A percentile compares a stretch with the other conserved stretches of the same genome.
These are phyloP conservation scores for Plenodomus lindquistii DNA, from an alignment of 2,329 filamentous ascomycete genomes.

Conservation along the genomic window DNA sequence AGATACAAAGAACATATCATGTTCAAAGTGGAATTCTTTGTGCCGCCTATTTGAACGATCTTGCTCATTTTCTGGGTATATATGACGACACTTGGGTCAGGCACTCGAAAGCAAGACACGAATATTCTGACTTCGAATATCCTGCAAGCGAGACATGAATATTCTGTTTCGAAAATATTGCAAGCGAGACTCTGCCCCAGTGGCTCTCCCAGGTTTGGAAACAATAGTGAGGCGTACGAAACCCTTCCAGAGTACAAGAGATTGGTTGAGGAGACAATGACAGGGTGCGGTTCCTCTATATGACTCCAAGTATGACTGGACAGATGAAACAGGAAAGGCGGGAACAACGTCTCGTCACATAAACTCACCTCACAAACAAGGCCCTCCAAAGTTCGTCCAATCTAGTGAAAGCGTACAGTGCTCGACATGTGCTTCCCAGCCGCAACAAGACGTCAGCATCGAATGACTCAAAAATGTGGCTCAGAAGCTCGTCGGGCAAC, in stretches of 20 bases:
- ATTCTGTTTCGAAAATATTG: no score
- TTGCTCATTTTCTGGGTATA: no score
- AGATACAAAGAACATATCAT: neutral
- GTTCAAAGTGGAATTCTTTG: no score
- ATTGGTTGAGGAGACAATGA: constrained; percentile 1
- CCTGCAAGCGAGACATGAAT: no score
- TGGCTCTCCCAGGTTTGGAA: no score
- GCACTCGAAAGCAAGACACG: no score
- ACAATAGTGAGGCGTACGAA: neutral
- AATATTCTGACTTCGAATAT: no score
- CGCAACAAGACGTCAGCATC: constrained; percentile 64
- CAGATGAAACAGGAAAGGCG: constrained; percentile 4
- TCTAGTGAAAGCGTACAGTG: constrained; percentile 81
- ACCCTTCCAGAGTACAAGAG: neutral
- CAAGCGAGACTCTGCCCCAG: no score
- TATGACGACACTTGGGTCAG: no score
- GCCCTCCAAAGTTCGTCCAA: constrained; percentile 89
- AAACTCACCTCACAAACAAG: constrained; percentile 79
- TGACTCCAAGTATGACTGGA: constrained; percentile 5
- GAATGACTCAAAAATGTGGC: constrained; percentile 74
- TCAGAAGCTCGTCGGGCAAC: constrained; percentile 80
- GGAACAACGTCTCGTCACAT: constrained; percentile 4
- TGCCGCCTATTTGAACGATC: no score
- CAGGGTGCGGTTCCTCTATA: neutral
- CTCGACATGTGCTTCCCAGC: constrained; percentile 79